A percentile compares a stretch with the other conserved stretches of the same genome.
These are phyloP conservation scores for Lactifluus hygrophoroides DNA, from an alignment of 768 basidiomycete species.

Conservation along the genomic window DNA sequence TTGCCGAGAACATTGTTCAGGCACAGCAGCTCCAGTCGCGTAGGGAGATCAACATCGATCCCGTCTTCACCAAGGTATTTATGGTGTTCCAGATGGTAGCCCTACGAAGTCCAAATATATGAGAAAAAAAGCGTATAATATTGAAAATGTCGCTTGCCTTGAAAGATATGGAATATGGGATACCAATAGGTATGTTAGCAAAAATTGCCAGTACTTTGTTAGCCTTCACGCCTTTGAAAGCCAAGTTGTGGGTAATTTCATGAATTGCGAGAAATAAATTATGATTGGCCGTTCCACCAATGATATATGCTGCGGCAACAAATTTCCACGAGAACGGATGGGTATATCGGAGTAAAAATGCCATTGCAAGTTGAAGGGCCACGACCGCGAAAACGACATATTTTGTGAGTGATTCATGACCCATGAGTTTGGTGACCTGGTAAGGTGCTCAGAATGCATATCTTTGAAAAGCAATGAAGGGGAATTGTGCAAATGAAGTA, in stretches of 20 bases:
- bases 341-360: conserved; percentile 57
- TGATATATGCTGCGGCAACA: conserved; percentile 65
- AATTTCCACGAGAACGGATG: conserved; percentile 65
- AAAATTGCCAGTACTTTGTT: conserved; percentile 88
- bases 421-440: conserved; percentile 95
- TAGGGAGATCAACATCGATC: conserved; percentile 92
- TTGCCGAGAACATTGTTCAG: conserved; percentile 96
- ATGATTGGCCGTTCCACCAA: conserved; percentile 95
- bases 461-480: not conserved
- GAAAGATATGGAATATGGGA: conserved; percentile 94
- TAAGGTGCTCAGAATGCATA: not conserved
- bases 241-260: conserved; percentile 97
- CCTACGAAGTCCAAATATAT: conserved; percentile 32
- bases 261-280: conserved; percentile 98
- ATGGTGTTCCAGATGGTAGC: conserved; percentile 95
- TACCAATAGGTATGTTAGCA: conserved; percentile 87
- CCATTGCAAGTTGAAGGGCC: conserved; percentile 56
- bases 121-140: not conserved
- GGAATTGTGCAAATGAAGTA: not conserved
- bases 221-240: conserved; percentile 69
- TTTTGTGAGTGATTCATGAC: conserved; percentile 86
- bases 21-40: conserved; percentile 70
- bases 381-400: conserved; percentile 83
- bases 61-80: conserved; percentile 94
- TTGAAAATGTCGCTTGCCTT: conserved; percentile 46